Evolutionary conservation across 192 early-diverging fungal species (phyloP), one percentile per base, ranked within the genome.

Genomic region (Entomortierella chlamydospora): DNA sequence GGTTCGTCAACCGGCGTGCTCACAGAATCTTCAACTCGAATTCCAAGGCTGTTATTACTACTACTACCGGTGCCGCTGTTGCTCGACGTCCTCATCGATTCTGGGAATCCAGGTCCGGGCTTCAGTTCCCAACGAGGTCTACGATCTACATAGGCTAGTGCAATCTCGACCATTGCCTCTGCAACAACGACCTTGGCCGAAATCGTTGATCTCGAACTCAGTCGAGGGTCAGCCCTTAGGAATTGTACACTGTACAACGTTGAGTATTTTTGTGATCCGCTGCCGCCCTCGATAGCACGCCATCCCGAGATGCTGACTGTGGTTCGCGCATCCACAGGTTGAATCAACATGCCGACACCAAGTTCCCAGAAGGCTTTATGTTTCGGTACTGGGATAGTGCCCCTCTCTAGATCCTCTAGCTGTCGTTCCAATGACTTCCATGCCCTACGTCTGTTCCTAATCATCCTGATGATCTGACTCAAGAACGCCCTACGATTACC

Each of bases 361-460:
- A 59, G 30, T 10, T 60, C 41, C 31, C 22, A 42, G 25, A 43
- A 17, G 1, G 37, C n/a, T 39, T 47, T 59, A 22, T 29, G 20
- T 45, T 68, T 68, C 22, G 57, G 25, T 17, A 17, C 17, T 0
- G 66, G 29, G 26, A 68, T 34, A 25, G 51, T 31, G n/a, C 57
- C 47, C 4, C 47, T 17, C 11, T 68, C 66, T 23, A 68, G 33
- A 52, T 68, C 66, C 41, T 68, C 66, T 33, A 68, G 13, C 25
- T 68, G 66, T 20, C 66, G 10, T 22, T 68, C 66, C 57, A 68
- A 12, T 9, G 66, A 41, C 43, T 68, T 68, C 66, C 66, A 68
- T 51, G 66, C 66, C 22, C 66, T 45, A 41, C 66, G 66, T 23
- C 66, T 56, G 20, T 56, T 68, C 47, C 66, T 37, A 56, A 68